phyloP scores from a whole-genome alignment of 2,329 filamentous ascomycete species.

The Plenodomus lindquistii region DNA sequence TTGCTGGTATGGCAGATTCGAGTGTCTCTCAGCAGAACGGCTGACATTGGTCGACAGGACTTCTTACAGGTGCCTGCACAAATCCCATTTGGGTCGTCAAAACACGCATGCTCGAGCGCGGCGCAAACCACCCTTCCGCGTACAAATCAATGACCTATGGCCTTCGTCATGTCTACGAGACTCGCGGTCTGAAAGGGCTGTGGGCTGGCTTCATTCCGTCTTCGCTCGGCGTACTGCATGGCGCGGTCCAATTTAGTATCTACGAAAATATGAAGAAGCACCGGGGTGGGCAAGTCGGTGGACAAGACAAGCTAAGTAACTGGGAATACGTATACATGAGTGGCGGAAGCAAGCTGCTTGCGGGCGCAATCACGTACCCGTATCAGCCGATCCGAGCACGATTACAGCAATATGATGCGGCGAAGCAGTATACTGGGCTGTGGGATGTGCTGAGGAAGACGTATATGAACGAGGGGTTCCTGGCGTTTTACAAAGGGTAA shows the following conservation, averaged over 20 bases:
- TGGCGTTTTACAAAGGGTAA: conserved; percentile 85
- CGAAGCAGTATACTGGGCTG: conserved; percentile 71
- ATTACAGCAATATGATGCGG: conserved; percentile 86
- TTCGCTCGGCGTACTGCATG: conserved; percentile 85
- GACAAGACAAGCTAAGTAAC: conserved; percentile 60
- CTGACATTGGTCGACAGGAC: conserved; percentile 51
- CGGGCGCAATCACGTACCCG: conserved; percentile 88
- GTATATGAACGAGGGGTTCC: conserved; percentile 76
- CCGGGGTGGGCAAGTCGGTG: conserved; percentile 49
- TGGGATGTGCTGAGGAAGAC: conserved; percentile 73
- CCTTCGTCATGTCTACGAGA: conserved; percentile 64
- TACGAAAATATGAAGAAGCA: conserved; percentile 78
- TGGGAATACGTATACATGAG: conserved; percentile 81
- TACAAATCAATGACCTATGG: conserved; percentile 80
- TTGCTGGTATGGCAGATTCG: conserved; percentile 51
- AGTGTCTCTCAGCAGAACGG: neutral
- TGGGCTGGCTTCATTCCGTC: conserved; percentile 86
- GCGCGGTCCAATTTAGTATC: conserved; percentile 92
- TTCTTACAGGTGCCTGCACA: conserved; percentile 78
- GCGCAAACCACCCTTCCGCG: conserved; percentile 72
- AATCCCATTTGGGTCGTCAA: conserved; percentile 99
- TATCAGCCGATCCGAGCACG: conserved; percentile 90
- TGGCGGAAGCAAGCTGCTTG: conserved; percentile 80
- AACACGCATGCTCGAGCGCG: conserved; percentile 91
- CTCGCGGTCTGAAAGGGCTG: conserved; percentile 78